phyloP scores from a whole-genome alignment of 148 eudicot genomes.

The Chenopodium suecicum region DNA sequence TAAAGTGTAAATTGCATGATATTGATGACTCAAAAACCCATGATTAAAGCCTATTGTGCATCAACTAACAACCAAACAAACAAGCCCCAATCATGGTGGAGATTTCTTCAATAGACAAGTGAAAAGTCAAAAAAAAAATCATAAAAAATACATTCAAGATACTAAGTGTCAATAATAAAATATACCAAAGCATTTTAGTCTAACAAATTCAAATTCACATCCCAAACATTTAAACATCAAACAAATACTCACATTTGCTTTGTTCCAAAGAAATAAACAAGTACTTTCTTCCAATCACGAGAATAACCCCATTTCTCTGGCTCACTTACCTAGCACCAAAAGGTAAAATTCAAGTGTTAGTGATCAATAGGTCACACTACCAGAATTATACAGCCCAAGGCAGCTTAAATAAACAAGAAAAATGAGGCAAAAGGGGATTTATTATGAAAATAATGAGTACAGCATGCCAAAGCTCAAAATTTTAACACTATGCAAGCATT shows the following conservation, averaged over 20 bases:
- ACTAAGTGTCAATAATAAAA: background rate
- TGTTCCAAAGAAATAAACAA: slow-evolving; percentile 85
- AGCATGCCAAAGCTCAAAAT: background rate
- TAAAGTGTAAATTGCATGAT: no score
- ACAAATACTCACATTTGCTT: slow-evolving; percentile 79
- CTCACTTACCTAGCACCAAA: slow-evolving; percentile 71
- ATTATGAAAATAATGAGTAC: background rate
- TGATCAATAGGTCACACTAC: background rate
- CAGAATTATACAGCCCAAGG: background rate
- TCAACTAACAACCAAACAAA: background rate
- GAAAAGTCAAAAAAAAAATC: background rate
- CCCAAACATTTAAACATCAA: background rate
- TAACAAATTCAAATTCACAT: background rate
- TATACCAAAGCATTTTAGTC: background rate
- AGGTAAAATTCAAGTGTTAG: slow-evolving; percentile 15
- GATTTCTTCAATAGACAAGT: background rate
- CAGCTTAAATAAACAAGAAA: background rate
- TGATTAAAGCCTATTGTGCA: background rate
- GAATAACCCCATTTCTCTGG: slow-evolving; percentile 88
- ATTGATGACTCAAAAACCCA: background rate
- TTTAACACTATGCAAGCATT: background rate
- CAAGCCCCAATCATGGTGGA: background rate
- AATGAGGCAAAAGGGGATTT: background rate
- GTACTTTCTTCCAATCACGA: slow-evolving; percentile 76
- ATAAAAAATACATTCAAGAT: background rate